phyloP scores from a whole-genome alignment of 768 basidiomycete genomes.

The Lyophyllum shimeji region DNA sequence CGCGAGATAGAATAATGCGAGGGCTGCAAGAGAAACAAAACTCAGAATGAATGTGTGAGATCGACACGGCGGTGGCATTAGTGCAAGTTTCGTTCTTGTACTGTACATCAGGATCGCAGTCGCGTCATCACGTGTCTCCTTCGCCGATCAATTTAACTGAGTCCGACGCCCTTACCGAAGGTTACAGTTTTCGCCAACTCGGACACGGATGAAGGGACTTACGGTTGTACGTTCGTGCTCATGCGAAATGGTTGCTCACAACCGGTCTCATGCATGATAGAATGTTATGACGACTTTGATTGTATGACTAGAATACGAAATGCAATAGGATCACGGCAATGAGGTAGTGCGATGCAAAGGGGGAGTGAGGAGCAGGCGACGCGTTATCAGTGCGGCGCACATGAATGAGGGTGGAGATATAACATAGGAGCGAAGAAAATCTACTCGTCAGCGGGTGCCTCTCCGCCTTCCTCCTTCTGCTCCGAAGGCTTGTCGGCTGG shows the following conservation, averaged over 20 bases:
- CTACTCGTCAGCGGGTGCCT: constrained; percentile 67
- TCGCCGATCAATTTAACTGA: too few species aligned
- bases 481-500: constrained; percentile 70
- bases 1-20: constrained; percentile 42
- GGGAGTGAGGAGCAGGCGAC: constrained; percentile 13
- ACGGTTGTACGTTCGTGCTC: too few species aligned
- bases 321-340: constrained; percentile 18
- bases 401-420: constrained; percentile 15
- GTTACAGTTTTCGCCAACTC: too few species aligned
- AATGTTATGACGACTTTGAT: constrained; percentile 12
- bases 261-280: background rate
- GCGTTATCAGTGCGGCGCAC: constrained; percentile 15
- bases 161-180: too few species aligned
- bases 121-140: too few species aligned
- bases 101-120: background rate
- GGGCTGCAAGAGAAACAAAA: constrained; percentile 32
- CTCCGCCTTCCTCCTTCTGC: constrained; percentile 64
- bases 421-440: constrained; percentile 26
- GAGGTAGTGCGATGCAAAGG: constrained; percentile 20
- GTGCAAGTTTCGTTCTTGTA: background rate
- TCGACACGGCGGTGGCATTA: constrained; percentile 22
- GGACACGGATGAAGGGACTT: too few species aligned
- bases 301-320: constrained; percentile 15
- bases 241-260: too few species aligned
- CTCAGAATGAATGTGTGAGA: constrained; percentile 32